A percentile compares a stretch with the other conserved stretches of the same genome.
These are phyloP conservation scores for Phytopythium mirpurense DNA, from an alignment of 352 stramenopile genomes.

Conservation along the genomic window DNA sequence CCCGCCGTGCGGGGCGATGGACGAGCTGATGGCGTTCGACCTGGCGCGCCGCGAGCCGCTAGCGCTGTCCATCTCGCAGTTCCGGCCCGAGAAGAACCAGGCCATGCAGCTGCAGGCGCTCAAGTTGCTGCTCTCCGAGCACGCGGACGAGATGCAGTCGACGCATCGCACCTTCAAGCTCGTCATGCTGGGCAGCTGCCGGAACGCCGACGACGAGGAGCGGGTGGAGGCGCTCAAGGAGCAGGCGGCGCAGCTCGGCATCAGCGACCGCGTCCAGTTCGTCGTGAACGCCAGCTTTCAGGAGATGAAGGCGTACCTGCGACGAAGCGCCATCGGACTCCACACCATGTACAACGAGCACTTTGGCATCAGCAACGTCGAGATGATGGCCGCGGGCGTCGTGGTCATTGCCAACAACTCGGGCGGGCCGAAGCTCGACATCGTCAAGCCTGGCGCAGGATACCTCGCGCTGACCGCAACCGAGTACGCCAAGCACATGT, in stretches of 20 bases:
- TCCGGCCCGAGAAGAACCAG: slow-evolving; percentile 99
- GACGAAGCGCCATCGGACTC: slow-evolving; percentile 88
- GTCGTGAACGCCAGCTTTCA: slow-evolving; percentile 93
- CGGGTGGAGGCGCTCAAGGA: slow-evolving; percentile 85
- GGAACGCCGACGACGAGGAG: slow-evolving; percentile 90
- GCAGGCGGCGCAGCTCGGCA: slow-evolving; percentile 68
- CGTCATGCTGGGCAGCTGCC: slow-evolving; percentile 94
- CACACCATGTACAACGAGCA: slow-evolving; percentile 99
- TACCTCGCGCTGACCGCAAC: slow-evolving; percentile 83
- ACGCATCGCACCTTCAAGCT: slow-evolving; percentile 81
- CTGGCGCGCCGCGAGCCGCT: slow-evolving; percentile 56
- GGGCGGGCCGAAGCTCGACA: slow-evolving; percentile 93
- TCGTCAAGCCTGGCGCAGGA: slow-evolving; percentile 79
- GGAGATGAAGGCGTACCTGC: slow-evolving; percentile 88
- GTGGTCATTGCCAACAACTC: slow-evolving; percentile 97
- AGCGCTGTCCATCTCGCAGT: slow-evolving; percentile 97
- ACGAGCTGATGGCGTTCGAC: slow-evolving; percentile 64
- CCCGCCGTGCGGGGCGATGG: slow-evolving; percentile 92
- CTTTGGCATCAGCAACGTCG: slow-evolving; percentile 99
- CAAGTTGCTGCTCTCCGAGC: slow-evolving; percentile 50
- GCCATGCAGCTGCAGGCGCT: slow-evolving; percentile 91
- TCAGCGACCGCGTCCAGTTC: slow-evolving; percentile 90
- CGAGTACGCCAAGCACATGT: slow-evolving; percentile 87
- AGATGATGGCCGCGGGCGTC: slow-evolving; percentile 98
- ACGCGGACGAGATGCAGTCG: slow-evolving; percentile 34